Conservation (phyloP, 495 filamentous ascomycete genomes). For the Penicillium simplicissimum region DNA sequence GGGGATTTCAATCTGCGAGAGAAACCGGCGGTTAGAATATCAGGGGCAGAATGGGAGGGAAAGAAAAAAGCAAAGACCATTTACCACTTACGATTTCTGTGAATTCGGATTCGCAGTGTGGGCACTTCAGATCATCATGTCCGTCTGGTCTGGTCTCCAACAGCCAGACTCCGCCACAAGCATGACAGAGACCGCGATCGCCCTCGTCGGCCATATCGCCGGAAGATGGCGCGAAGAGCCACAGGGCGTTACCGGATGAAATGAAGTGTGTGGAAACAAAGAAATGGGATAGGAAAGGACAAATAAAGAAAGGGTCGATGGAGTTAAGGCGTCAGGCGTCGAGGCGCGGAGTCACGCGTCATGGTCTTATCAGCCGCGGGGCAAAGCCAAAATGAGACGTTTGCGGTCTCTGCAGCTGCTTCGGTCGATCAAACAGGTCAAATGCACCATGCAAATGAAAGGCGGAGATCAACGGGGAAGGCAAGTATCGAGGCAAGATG, state of each 20-base stretch:
- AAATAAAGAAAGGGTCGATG: neutral
- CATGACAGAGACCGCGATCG: slow-evolving; percentile 81
- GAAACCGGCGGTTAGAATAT: slow-evolving; percentile 28
- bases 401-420: neutral
- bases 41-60: neutral
- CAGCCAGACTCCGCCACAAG: slow-evolving; percentile 78
- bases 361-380: slow-evolving; percentile 24
- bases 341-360: slow-evolving; percentile 26
- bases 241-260: neutral
- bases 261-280: neutral
- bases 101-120: slow-evolving; percentile 74
- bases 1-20: slow-evolving; percentile 40
- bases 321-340: slow-evolving; percentile 10
- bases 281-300: neutral
- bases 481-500: neutral
- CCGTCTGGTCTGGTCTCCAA: slow-evolving; percentile 37
- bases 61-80: slow-evolving; percentile 32
- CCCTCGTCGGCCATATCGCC: slow-evolving; percentile 21
- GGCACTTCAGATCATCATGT: slow-evolving; percentile 65
- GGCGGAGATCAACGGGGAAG: neutral
- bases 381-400: neutral
- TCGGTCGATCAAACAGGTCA: neutral
- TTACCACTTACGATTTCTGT: slow-evolving; percentile 67
- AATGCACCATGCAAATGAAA: neutral
- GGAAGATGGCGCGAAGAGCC: neutral